Base-by-base conservation (phyloP, 106 monocot genomes). In the Chionographis japonica region DNA sequence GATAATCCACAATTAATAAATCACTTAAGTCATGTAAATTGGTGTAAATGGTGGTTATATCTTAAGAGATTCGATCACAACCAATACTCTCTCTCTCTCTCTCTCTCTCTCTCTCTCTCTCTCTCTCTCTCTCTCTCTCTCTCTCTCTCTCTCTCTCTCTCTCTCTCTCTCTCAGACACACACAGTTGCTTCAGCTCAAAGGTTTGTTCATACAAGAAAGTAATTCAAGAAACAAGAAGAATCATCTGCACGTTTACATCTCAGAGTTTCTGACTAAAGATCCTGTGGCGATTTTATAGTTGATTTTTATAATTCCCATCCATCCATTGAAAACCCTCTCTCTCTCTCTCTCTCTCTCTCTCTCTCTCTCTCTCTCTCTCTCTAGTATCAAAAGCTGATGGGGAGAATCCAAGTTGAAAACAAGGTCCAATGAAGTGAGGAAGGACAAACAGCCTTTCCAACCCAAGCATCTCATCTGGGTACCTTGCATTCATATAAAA, bases 191-290 rank as follows among this genome's bases (percentile, higher is more conserved):
- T 46, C 8, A 6, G 9, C 0, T 6, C 9, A 46, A 10, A 46
- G 9, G 9, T 46, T 46, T 6, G 46, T 46, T 6, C 9, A 10
- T 46, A 46, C 5, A 46, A 10, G 46, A 46, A 6, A 46, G 37
- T 40, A 37, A 52, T 55, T 56, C 13, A 65, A 37, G 20, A 42
- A 65, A 65, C 41, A 74, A 56, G 64, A 65, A 49, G 74, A 57
- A 72, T 65, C 65, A 74, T 46, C 11, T 16, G 57, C 65, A 74
- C 37, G 64, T 62, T 56, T 74, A 20, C 37, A 56, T 56, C 55
- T 56, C 19, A 35, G 56, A 41, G 41, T 35, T 1, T 73, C 65
- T 74, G 74, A 66, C 57, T 58, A 18, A 46, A 57, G 56, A 74
- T 56, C 65, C 73, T 64, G 27, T 58, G 58, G 17, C 58, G 69